Evolutionary conservation across 1,284 basidiomycete species (phyloP).

Genomic region (Macrocystidia cucumis): DNA sequence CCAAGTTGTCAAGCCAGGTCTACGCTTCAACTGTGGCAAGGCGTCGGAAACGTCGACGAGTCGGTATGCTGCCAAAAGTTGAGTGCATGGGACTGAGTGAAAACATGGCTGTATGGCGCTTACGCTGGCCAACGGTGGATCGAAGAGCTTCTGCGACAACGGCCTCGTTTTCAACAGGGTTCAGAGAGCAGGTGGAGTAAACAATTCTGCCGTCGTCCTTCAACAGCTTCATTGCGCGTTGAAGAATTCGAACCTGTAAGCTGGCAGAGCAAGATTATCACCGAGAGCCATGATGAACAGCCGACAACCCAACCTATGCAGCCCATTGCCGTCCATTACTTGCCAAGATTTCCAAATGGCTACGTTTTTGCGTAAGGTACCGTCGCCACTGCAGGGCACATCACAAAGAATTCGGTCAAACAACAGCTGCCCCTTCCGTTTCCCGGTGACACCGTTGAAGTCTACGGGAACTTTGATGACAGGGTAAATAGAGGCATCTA

Average conservation of each 20-base stretch:
- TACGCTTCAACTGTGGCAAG: slow-evolving; percentile 68
- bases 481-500: slow-evolving; percentile 90
- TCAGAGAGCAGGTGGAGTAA: slow-evolving; percentile 97
- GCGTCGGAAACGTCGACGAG: slow-evolving; percentile 74
- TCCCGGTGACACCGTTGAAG: slow-evolving; percentile 12
- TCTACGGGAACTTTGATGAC: slow-evolving; percentile 48
- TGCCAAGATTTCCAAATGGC: slow-evolving; percentile 96
- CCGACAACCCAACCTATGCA: slow-evolving; percentile 63
- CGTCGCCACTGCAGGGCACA: slow-evolving; percentile 97
- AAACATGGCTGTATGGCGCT: slow-evolving; percentile 3
- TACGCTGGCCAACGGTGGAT: slow-evolving; percentile 57
- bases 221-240: slow-evolving; percentile 88
- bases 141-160: slow-evolving; percentile 85
- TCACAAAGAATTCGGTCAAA: slow-evolving; percentile 96
- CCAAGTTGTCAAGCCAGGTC: slow-evolving; percentile 75
- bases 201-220: slow-evolving; percentile 86
- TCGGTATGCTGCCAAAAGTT: slow-evolving; percentile 59
- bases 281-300: neutral
- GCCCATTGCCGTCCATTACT: slow-evolving; percentile 81
- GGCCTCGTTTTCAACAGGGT: slow-evolving; percentile 97
- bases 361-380: slow-evolving; percentile 91
- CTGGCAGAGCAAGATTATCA: too few relatives aligned
- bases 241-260: slow-evolving; percentile 88
- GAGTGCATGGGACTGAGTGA: neutral
- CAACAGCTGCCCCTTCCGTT: slow-evolving; percentile 40